Percentiles rank a stretch among this genome's conserved stretches.
phyloP scores from a whole-genome alignment of 2,329 filamentous ascomycete genomes.

The Cladosporium sp. region DNA sequence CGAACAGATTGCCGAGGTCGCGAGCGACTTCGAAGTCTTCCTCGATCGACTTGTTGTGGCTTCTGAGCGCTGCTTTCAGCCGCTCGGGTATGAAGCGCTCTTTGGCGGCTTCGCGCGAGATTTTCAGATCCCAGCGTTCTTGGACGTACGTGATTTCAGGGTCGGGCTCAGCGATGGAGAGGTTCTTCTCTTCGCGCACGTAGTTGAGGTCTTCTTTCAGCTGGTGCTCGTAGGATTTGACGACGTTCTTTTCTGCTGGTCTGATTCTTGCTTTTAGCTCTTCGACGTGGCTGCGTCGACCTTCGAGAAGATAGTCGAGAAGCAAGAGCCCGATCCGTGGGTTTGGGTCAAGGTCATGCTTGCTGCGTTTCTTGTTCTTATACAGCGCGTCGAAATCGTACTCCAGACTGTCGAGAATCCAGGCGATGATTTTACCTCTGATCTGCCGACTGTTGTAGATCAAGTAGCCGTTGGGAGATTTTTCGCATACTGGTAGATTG shows the following conservation, averaged over 20 bases:
- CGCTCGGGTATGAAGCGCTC: slow-evolving; percentile 8
- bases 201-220: not conserved
- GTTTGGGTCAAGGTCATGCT: slow-evolving; percentile 12
- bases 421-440: slow-evolving; percentile 15
- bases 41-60: not conserved
- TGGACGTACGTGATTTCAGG: slow-evolving; percentile 11
- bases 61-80: slow-evolving; percentile 5
- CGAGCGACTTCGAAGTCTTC: slow-evolving; percentile 16
- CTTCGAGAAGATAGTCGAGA: slow-evolving; percentile 21
- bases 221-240: slow-evolving; percentile 1
- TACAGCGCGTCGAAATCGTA: slow-evolving; percentile 12
- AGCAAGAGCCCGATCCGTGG: slow-evolving; percentile 18
- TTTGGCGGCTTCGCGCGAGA: not conserved
- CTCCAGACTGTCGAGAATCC: slow-evolving; percentile 17
- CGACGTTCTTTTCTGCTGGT: not conserved
- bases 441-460: slow-evolving; percentile 16
- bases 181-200: not conserved
- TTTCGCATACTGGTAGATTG: slow-evolving; percentile 10
- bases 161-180: not conserved
- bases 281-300: slow-evolving; percentile 15
- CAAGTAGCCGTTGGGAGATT: slow-evolving; percentile 9
- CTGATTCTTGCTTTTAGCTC: slow-evolving; percentile 10
- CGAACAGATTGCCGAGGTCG: slow-evolving; percentile 16
- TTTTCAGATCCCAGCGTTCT: slow-evolving; percentile 15
- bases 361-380: not conserved